A percentile compares a stretch with the other conserved stretches of the same genome.
Evolutionary conservation across 441 rosid genomes (phyloP).

Genomic region (Bruguiera hainesii): DNA sequence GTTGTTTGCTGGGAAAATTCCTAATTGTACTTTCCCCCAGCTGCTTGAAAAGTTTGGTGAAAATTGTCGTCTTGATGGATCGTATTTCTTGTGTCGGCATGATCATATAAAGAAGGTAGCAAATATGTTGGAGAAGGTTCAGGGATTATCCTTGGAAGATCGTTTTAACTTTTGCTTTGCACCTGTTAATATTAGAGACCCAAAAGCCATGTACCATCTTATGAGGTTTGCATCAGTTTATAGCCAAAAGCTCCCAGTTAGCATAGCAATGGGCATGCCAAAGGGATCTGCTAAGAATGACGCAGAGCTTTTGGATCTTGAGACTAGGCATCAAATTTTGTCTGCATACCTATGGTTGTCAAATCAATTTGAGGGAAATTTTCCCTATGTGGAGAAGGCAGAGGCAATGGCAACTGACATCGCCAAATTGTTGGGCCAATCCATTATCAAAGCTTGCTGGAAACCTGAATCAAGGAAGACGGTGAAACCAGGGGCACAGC

Average conservation of each 20-base stretch:
- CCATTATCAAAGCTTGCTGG: conserved; percentile 70
- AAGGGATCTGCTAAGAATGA: conserved; percentile 81
- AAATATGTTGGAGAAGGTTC: conserved; percentile 87
- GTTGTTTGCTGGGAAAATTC: conserved; percentile 70
- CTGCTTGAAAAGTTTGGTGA: conserved; percentile 81
- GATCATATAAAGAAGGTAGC: conserved; percentile 90
- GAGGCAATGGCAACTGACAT: conserved; percentile 82
- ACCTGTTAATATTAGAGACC: conserved; percentile 90
- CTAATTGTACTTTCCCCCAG: conserved; percentile 51
- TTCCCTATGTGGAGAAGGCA: conserved; percentile 68
- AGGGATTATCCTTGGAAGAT: conserved; percentile 71
- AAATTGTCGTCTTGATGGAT: conserved; percentile 80
- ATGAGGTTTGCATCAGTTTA: conserved; percentile 67
- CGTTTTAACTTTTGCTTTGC: conserved; percentile 96
- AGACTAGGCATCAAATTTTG: conserved; percentile 79
- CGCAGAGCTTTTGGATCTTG: conserved; percentile 75
- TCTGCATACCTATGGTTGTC: conserved; percentile 95
- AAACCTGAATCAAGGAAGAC: conserved; percentile 62
- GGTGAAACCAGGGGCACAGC: conserved; percentile 37
- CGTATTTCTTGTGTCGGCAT: conserved; percentile 80
- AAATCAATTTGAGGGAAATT: conserved; percentile 73
- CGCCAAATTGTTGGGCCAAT: conserved; percentile 79
- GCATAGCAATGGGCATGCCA: conserved; percentile 89
- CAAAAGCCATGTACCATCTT: conserved; percentile 88
- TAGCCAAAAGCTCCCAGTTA: conserved; percentile 65